Base-by-base conservation (phyloP, 2,329 filamentous ascomycete genomes). In the Calonectria hongkongensis region DNA sequence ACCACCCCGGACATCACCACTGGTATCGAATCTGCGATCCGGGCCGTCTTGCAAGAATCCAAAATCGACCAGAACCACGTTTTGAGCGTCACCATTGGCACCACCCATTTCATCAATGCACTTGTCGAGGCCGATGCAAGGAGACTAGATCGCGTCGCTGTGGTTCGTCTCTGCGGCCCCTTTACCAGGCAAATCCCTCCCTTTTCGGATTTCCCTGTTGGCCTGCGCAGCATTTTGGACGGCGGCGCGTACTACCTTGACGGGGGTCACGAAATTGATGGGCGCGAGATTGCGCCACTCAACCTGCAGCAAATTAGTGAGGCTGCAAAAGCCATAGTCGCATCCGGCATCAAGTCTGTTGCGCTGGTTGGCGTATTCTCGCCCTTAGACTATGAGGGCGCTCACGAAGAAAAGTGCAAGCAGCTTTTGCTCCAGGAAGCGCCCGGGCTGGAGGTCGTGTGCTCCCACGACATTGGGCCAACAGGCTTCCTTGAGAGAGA, bases 1-100 rank as follows among this genome's bases (percentile, higher is more conserved):
- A 89, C 88, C 0, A 89, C 87, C 2, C 74, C 83, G n/a, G 86
- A 89, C 76, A 87, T 89, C 45, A 89, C 87, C 43, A 83, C 82
- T 64, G 88, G 88, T 25, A 88, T 89, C 33, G 83, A 86, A 73
- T 76, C 79, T 12, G 86, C 87, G n/a, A 87, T 89, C 70, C 76
- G 81, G 13, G 83, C 84, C 12, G 84, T 89, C 0, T 77, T 89
- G 4, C 73, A 74, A 5, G 81, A 82, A 30, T 85, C 86, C 1
- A 73, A 78, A 0, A 79, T 87, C 56, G 81, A 85, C 36, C 81
- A 84, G 51, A 74, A 74, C 27, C 81, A 83, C 16, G 84, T 89
- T 6, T 77, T 86, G 47, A 87, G 85, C 43, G 86, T 89, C 15
- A 87, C 86, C 3, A 87, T 89, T 73, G 88, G 88, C 30, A 88